These are phyloP conservation scores for Prillingera fragicola DNA, from an alignment of 1,284 basidiomycete genomes.

Conservation along the genomic window DNA sequence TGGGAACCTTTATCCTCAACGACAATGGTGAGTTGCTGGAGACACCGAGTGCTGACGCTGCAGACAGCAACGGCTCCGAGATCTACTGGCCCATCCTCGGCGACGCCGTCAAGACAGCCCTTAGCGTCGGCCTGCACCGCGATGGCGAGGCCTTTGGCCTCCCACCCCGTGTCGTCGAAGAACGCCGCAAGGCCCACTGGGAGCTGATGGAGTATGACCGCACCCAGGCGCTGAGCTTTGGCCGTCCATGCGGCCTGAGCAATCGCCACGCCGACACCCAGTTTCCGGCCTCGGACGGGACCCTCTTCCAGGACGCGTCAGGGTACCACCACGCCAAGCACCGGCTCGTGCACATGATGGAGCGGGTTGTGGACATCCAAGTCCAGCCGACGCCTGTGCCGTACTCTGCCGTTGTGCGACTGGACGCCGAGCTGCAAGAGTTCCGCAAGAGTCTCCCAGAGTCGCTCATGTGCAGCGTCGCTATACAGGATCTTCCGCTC, in stretches of 20 bases:
- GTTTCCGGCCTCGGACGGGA: slow-evolving; percentile 21
- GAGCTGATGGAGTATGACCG: slow-evolving; percentile 44
- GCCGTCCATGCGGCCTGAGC: slow-evolving; percentile 31
- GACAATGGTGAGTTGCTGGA: slow-evolving; percentile 19
- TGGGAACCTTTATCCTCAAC: slow-evolving; percentile 43
- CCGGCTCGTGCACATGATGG: slow-evolving; percentile 6
- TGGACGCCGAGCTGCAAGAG: slow-evolving; percentile 38
- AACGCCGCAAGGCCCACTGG: slow-evolving; percentile 42
- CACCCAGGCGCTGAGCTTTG: slow-evolving; percentile 42
- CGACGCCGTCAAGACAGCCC: slow-evolving; percentile 35
- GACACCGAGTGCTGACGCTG: neutral
- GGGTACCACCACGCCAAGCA: slow-evolving; percentile 9
- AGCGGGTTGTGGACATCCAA: slow-evolving; percentile 5
- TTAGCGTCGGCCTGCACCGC: slow-evolving; percentile 42
- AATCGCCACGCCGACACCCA: slow-evolving; percentile 36
- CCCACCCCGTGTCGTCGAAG: slow-evolving; percentile 35
- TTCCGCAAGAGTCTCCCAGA: slow-evolving; percentile 37
- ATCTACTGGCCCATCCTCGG: slow-evolving; percentile 44
- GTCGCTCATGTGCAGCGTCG: slow-evolving; percentile 28
- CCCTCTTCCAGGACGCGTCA: neutral
- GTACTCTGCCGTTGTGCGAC: slow-evolving; percentile 27
- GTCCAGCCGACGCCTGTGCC: slow-evolving; percentile 22
- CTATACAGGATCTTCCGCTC: slow-evolving; percentile 34
- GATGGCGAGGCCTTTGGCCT: slow-evolving; percentile 42
- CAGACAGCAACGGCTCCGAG: slow-evolving; percentile 34